Conservation (phyloP, 495 filamentous ascomycete species). For the Penicillium paradoxum region DNA sequence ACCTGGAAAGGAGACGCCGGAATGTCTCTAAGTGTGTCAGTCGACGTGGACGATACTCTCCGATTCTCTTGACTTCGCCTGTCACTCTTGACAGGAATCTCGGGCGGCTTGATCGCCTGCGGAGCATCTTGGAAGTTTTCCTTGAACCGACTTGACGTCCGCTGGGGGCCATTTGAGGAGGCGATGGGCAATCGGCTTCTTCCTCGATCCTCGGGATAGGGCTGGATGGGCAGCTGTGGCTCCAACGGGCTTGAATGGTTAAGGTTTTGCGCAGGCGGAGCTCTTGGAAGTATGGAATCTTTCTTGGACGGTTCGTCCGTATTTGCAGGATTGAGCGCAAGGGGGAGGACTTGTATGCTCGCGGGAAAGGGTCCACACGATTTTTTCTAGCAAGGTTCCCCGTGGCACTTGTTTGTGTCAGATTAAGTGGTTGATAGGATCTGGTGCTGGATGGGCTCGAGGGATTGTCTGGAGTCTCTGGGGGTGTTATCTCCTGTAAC, state of each 20-base stretch:
- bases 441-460: neutral
- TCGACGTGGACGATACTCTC: neutral
- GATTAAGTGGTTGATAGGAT: neutral
- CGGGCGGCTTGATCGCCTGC: neutral
- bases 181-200: conserved; percentile 1
- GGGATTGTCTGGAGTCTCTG: neutral
- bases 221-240: neutral
- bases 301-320: conserved; percentile 2
- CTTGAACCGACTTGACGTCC: conserved; percentile 5
- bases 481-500: neutral
- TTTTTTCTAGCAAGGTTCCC: conserved; percentile 6
- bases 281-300: neutral
- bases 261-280: neutral
- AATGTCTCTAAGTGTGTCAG: neutral
- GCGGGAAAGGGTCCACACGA: conserved; percentile 7
- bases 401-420: neutral
- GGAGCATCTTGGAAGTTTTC: conserved; percentile 1
- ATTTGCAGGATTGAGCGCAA: conserved; percentile 24
- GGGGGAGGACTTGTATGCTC: conserved; percentile 32
- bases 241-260: neutral
- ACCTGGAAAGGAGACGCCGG: conserved; percentile 2
- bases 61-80: conserved; percentile 3
- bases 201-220: conserved; percentile 5
- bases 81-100: conserved; percentile 5
- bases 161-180: neutral